Evolutionary conservation across 164 flowering plant species (phyloP).

Genomic region (Annona squamosa): DNA sequence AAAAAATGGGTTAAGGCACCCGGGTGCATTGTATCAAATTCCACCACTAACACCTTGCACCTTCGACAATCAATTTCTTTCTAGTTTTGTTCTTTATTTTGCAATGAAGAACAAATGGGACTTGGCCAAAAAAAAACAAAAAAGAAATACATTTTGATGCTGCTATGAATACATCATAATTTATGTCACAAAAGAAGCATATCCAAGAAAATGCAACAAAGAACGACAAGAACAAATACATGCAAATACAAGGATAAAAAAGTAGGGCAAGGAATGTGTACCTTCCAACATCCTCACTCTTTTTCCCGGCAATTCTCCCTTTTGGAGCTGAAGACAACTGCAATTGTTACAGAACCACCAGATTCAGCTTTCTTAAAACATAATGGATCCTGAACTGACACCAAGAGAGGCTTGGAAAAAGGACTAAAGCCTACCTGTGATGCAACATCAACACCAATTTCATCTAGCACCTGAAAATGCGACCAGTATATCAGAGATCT

Average conservation of each 20-base stretch:
- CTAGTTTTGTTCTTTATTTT: no score
- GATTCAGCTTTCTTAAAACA: slow-evolving; percentile 9
- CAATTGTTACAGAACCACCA: slow-evolving; percentile 3
- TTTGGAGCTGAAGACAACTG: slow-evolving; percentile 93
- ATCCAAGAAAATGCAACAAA: not conserved
- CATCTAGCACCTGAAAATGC: slow-evolving; percentile 75
- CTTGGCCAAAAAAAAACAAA: no score
- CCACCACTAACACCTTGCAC: no score
- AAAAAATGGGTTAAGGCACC: no score
- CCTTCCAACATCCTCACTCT: slow-evolving; percentile 61
- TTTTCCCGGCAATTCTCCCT: slow-evolving; percentile 73
- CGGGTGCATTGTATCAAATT: no score
- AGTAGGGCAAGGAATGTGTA: slow-evolving; percentile 15
- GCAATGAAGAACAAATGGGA: no score
- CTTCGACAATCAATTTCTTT: no score
- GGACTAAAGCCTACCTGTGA: slow-evolving; percentile 63
- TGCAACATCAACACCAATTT: slow-evolving; percentile 91
- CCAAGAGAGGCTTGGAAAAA: not conserved
- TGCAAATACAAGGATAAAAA: not conserved
- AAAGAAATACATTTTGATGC: no score
- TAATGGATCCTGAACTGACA: not conserved
- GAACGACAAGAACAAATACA: not conserved
- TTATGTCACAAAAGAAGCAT: not conserved
- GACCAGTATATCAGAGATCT: not conserved
- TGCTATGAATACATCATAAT: not conserved